Percentiles rank a stretch among this genome's conserved stretches.
phyloP scores from a whole-genome alignment of 2,329 filamentous ascomycete genomes.

The Cryphonectria radicalis region DNA sequence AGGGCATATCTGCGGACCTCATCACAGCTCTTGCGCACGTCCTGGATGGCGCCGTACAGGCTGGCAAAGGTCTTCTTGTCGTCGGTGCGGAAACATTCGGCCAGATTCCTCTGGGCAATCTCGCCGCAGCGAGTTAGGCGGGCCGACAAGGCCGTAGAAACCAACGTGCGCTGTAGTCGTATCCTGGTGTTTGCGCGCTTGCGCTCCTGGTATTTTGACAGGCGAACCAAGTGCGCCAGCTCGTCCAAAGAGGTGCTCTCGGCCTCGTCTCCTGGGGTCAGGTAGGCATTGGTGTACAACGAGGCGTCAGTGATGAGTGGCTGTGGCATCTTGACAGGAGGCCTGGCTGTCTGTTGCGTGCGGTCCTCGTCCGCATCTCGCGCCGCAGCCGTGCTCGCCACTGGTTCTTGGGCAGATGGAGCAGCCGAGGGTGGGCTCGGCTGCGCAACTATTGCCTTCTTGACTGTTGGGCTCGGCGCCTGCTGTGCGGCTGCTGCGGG shows the following conservation, averaged over 20 bases:
- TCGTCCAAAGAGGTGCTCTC: conserved; percentile 75
- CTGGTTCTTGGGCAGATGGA: conserved; percentile 33
- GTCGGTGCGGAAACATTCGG: conserved; percentile 77
- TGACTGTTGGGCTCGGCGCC: conserved; percentile 42
- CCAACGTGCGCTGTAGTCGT: conserved; percentile 73
- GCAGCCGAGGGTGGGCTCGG: conserved; percentile 39
- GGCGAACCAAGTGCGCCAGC: conserved; percentile 75
- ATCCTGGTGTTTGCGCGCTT: conserved; percentile 74
- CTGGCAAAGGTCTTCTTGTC: conserved; percentile 78
- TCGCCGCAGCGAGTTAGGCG: conserved; percentile 76
- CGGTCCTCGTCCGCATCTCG: conserved; percentile 13
- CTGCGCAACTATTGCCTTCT: conserved; percentile 57
- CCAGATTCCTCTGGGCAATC: conserved; percentile 74
- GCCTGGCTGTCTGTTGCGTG: conserved; percentile 29
- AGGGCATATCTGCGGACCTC: conserved; percentile 72
- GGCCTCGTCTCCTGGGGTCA: conserved; percentile 63
- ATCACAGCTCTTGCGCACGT: conserved; percentile 78
- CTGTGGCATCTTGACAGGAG: conserved; percentile 41
- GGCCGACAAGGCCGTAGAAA: conserved; percentile 75
- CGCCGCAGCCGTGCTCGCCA: conserved; percentile 31
- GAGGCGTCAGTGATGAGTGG: conserved; percentile 70
- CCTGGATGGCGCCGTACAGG: conserved; percentile 77
- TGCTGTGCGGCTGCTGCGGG: conserved; percentile 44
- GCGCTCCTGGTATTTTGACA: conserved; percentile 82
- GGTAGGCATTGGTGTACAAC: conserved; percentile 65